Conservation (phyloP, 257 asterid species). For the Ehretia macrophylla region DNA sequence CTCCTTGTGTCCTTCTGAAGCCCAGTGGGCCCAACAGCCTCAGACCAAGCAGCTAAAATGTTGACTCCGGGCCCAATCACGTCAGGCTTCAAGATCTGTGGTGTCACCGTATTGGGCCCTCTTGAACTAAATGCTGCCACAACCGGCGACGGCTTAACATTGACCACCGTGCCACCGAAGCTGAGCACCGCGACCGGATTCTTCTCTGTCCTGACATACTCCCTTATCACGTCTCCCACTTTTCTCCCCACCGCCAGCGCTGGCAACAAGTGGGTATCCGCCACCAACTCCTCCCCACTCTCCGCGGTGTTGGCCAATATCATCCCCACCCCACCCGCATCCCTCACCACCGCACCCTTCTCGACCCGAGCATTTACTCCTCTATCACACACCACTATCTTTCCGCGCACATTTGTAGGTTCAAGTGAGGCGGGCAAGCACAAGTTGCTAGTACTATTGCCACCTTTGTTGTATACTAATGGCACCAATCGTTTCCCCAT, state of each 20-base stretch:
- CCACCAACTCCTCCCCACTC: constrained; percentile 47
- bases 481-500: constrained; percentile 21
- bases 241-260: constrained; percentile 42
- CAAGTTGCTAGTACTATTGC: constrained; percentile 19
- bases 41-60: constrained; percentile 46
- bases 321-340: constrained; percentile 51
- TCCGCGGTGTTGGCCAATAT: constrained; percentile 41
- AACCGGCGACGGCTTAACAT: constrained; percentile 50
- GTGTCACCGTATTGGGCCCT: constrained; percentile 44
- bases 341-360: constrained; percentile 40
- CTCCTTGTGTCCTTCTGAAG: constrained; percentile 30
- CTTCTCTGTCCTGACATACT: constrained; percentile 15
- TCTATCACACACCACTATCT: constrained; percentile 42
- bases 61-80: constrained; percentile 55
- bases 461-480: constrained; percentile 23
- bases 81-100: constrained; percentile 47
- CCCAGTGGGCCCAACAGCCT: constrained; percentile 46
- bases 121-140: constrained; percentile 52
- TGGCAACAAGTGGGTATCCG: constrained; percentile 45
- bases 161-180: constrained; percentile 44
- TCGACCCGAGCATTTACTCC: constrained; percentile 42
- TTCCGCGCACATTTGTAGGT: constrained; percentile 29
- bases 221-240: constrained; percentile 26
- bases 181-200: constrained; percentile 41
- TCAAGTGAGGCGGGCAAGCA: constrained; percentile 41